Evolutionary conservation across 2,329 filamentous ascomycete species (phyloP).

Genomic region (Cucurbitaria berberidis): DNA sequence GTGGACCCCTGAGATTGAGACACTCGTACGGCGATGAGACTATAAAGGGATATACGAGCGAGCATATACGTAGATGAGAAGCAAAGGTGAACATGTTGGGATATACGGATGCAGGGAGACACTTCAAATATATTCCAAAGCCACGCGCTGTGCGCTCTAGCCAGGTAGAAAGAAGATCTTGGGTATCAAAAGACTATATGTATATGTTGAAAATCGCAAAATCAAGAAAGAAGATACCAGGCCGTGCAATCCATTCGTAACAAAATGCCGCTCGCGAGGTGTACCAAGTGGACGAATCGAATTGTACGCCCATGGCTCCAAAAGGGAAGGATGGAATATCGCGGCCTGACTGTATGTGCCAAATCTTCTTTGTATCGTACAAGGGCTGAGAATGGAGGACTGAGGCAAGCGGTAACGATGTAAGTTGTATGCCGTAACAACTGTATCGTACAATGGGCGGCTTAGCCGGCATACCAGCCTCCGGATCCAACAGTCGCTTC

Average conservation of each 20-base stretch:
- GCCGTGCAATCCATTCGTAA: not conserved
- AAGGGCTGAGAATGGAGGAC: not conserved
- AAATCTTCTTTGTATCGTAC: not conserved
- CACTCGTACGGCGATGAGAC: no score
- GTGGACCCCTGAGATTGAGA: no score
- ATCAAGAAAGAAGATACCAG: not conserved
- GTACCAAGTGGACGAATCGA: no score
- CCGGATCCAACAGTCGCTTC: constrained; percentile 28
- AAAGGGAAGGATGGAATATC: not conserved
- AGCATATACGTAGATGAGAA: not conserved
- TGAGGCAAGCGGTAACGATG: not conserved
- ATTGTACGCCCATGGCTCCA: not conserved
- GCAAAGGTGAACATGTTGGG: not conserved
- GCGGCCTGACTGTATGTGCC: not conserved
- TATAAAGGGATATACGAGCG: no score
- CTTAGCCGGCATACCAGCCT: constrained; percentile 34
- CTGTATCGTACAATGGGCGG: not conserved
- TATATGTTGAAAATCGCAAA: not conserved
- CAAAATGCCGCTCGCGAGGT: not conserved
- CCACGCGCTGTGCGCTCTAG: no score
- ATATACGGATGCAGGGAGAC: not conserved
- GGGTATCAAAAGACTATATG: not conserved
- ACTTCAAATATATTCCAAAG: not conserved
- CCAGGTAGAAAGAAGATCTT: not conserved
- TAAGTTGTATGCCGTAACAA: not conserved